These are phyloP conservation scores for Diutina scorzettiae DNA, from an alignment of 1,139 yeast species.

Conservation along the genomic window DNA sequence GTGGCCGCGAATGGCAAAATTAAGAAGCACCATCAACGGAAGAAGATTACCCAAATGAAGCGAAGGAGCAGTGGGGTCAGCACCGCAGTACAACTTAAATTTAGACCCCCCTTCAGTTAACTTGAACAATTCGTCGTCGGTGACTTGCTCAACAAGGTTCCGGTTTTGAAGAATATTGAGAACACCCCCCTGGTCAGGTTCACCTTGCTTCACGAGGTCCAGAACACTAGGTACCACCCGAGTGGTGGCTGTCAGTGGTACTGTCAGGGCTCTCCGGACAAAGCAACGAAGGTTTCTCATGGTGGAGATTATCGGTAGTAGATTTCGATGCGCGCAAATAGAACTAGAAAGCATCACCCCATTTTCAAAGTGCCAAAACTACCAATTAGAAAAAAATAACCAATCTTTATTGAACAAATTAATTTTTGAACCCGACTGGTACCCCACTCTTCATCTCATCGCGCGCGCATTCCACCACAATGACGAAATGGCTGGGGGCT, in stretches of 20 bases:
- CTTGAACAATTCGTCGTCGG: slow-evolving; percentile 33
- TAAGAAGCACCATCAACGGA: slow-evolving; percentile 76
- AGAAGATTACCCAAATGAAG: slow-evolving; percentile 83
- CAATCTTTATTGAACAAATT: no score
- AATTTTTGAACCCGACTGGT: background rate
- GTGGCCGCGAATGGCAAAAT: slow-evolving; percentile 78
- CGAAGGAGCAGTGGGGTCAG: slow-evolving; percentile 90
- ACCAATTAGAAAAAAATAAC: no score
- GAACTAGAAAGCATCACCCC: no score
- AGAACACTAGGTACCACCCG: background rate
- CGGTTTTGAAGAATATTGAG: slow-evolving; percentile 23
- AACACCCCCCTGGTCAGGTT: background rate
- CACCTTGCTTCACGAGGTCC: background rate
- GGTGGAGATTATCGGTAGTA: background rate
- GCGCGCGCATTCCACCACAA: background rate
- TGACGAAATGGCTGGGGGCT: slow-evolving; percentile 34
- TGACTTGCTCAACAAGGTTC: slow-evolving; percentile 34
- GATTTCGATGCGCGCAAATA: no score
- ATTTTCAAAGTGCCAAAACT: background rate
- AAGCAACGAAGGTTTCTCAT: no score
- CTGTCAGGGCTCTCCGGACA: no score
- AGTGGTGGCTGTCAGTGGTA: slow-evolving; percentile 2
- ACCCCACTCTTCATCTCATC: background rate
- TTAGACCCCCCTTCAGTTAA: slow-evolving; percentile 20
- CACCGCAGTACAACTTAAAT: slow-evolving; percentile 77